Evolutionary conservation across 2,329 filamentous ascomycete species (phyloP), one percentile per base, ranked within the genome.

Genomic region (Sarocladiaceae sp.): DNA sequence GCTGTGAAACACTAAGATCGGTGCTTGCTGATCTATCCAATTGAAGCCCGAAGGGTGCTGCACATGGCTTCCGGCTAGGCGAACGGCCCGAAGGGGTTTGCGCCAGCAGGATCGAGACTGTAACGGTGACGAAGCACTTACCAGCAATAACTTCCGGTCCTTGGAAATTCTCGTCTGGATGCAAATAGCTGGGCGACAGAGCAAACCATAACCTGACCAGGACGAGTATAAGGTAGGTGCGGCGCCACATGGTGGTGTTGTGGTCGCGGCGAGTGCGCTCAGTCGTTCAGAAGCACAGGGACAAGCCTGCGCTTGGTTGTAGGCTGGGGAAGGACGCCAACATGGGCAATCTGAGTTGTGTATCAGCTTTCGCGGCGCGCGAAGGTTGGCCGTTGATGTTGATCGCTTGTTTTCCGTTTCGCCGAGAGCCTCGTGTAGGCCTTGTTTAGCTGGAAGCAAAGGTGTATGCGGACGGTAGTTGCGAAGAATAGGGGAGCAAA

Each of bases 91-190:
- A 36, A 6, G 46, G 11, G 36, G 10, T 3, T 22, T 26, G 33
- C 20, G 12, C 17, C 20, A 22, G 51, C 31, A 52, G 28, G 25
- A 17, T 23, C 13, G 35, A 39, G 42, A 33, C 37, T 50, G 37
- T 51, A 52, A 29, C 12, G 26, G 33, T 26, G 40, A 53, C 13
- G 23, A 28, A n/a, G 26, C 10, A 73, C 85, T 60, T 82, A 97
- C 93, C 93, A 64, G 93, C 92, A 64, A 97, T 94, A 58, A 97
- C 87, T 75, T 99, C 94, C 15, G 94, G 94, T 31, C 94, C 94
- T 73, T 99, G 94, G 64, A 99, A 99, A 76, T 97, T 94, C 78
- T 99, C 94, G 74, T 99, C 94, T 4, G 94, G 94, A 69, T 99
- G 94, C 44, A 99, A 82, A 70, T 99, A 99, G 77, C 93, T 97